Conservation (phyloP, 768 basidiomycete species). For the Trametes villosa region DNA sequence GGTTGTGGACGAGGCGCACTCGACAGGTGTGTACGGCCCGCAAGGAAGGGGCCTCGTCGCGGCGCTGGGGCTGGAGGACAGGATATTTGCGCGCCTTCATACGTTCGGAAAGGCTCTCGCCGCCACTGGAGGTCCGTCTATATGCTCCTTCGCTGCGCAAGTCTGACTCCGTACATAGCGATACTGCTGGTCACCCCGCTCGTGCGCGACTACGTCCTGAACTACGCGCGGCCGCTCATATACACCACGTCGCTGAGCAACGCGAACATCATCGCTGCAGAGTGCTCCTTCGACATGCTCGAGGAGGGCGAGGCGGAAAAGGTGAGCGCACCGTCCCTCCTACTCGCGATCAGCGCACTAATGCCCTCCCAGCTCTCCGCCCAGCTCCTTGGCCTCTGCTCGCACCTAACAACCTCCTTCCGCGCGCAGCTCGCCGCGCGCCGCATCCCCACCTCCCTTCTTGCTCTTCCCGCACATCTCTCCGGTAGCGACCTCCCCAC, state of each 20-base stretch:
- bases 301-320: slow-evolving; percentile 64
- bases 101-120: slow-evolving; percentile 95
- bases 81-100: slow-evolving; percentile 78
- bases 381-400: slow-evolving; percentile 50
- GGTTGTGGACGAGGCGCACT: slow-evolving; percentile 92
- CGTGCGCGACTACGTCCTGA: slow-evolving; percentile 83
- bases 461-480: slow-evolving; percentile 39
- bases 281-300: slow-evolving; percentile 81
- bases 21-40: slow-evolving; percentile 87
- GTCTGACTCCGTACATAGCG: slow-evolving; percentile 46
- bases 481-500: slow-evolving; percentile 47
- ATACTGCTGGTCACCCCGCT: slow-evolving; percentile 74
- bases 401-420: slow-evolving; percentile 41
- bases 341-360: slow-evolving; percentile 31
- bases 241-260: slow-evolving; percentile 88
- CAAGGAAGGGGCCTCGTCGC: slow-evolving; percentile 77
- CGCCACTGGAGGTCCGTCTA: slow-evolving; percentile 76
- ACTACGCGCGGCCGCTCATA: slow-evolving; percentile 89
- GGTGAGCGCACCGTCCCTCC: slow-evolving; percentile 40
- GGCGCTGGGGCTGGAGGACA: slow-evolving; percentile 67
- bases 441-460: slow-evolving; percentile 29
- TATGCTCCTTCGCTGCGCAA: background rate
- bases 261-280: slow-evolving; percentile 74
- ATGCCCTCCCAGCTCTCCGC: slow-evolving; percentile 32
- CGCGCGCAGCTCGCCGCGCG: slow-evolving; percentile 33